A percentile compares a stretch with the other conserved stretches of the same genome.
phyloP scores from a whole-genome alignment of 2,329 filamentous ascomycete species.

The Aureobasidium leucospermi region DNA sequence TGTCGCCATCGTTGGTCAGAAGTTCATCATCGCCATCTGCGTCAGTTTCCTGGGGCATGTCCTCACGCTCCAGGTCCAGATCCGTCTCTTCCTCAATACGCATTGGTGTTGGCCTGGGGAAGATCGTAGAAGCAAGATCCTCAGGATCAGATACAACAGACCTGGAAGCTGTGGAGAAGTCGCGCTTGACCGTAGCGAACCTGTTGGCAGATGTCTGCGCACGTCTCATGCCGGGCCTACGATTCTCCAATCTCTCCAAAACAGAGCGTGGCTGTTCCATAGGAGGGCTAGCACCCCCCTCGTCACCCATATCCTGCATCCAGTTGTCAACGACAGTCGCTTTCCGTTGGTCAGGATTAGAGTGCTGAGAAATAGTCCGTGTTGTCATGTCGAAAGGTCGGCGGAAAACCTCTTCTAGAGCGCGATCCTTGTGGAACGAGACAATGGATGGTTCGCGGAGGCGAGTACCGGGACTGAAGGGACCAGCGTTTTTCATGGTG shows the following conservation, averaged over 20 bases:
- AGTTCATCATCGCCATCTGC: slow-evolving; percentile 86
- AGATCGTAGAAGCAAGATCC: slow-evolving; percentile 32
- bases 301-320: slow-evolving; percentile 66
- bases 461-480: slow-evolving; percentile 64
- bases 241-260: slow-evolving; percentile 50
- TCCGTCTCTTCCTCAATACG: slow-evolving; percentile 41
- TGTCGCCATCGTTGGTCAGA: slow-evolving; percentile 67
- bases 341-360: slow-evolving; percentile 54
- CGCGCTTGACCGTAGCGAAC: slow-evolving; percentile 27
- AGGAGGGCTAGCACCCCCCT: slow-evolving; percentile 48
- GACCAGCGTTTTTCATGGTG: slow-evolving; percentile 33
- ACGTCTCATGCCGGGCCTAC: slow-evolving; percentile 46
- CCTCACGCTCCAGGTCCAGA: slow-evolving; percentile 31
- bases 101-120: slow-evolving; percentile 32
- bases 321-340: slow-evolving; percentile 78
- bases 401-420: slow-evolving; percentile 85
- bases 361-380: slow-evolving; percentile 42
- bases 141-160: slow-evolving; percentile 54
- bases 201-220: slow-evolving; percentile 36
- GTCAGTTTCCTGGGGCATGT: slow-evolving; percentile 59
- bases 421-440: slow-evolving; percentile 82
- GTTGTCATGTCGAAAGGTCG: slow-evolving; percentile 57
- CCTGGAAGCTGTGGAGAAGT: slow-evolving; percentile 44
- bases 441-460: slow-evolving; percentile 80
- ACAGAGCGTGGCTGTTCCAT: slow-evolving; percentile 54